These are phyloP conservation scores for Stygiomarasmius scandens DNA, from an alignment of 1,284 basidiomycete species.

Conservation along the genomic window DNA sequence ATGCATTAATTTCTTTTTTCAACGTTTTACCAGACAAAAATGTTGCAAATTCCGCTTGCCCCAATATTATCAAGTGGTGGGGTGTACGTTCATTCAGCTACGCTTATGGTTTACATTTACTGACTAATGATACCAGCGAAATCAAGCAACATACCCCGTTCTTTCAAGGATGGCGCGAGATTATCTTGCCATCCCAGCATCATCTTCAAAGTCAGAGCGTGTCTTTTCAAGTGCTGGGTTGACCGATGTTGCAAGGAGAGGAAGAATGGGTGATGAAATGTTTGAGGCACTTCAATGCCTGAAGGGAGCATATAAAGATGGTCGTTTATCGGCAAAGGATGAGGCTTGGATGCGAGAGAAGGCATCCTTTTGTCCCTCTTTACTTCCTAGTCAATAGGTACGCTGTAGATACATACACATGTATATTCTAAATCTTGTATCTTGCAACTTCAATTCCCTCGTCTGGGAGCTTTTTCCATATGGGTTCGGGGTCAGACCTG, in stretches of 20 bases:
- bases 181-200: constrained; percentile 29
- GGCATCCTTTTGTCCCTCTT: neutral
- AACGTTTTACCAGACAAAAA: neutral
- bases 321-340: neutral
- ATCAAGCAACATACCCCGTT: constrained; percentile 14
- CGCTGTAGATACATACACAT: neutral
- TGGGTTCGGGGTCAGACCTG: neutral
- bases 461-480: neutral
- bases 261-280: constrained; percentile 15
- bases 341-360: neutral
- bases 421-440: neutral
- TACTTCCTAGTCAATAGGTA: no score
- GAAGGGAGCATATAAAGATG: neutral
- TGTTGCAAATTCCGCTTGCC: neutral
- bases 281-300: constrained; percentile 24
- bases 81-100: constrained; percentile 17
- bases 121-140: constrained; percentile 1
- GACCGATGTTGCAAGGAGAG: constrained; percentile 21
- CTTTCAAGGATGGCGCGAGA: constrained; percentile 25
- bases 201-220: constrained; percentile 23
- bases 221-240: constrained; percentile 23
- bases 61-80: constrained; percentile 25
- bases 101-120: neutral
- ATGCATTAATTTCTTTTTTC: neutral
- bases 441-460: neutral